These are phyloP conservation scores for Nematodospora valgi DNA, from an alignment of 805 yeast genomes.

Conservation along the genomic window DNA sequence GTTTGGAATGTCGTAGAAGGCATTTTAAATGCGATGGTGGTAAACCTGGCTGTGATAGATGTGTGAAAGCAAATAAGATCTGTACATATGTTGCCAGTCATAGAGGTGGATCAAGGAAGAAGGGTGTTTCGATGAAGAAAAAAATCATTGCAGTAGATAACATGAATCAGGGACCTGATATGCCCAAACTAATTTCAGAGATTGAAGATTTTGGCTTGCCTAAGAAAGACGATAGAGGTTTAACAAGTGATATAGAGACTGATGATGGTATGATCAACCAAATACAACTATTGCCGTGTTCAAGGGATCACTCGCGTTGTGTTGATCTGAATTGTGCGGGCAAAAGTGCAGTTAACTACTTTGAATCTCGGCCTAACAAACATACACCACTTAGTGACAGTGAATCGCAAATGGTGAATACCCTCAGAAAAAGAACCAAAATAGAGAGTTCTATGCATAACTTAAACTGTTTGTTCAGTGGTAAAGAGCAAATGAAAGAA, in stretches of 20 bases:
- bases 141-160: conserved; percentile 4
- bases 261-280: conserved; percentile 3
- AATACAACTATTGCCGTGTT: conserved; percentile 10
- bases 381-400: conserved; percentile 1
- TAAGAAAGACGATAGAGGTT: not conserved
- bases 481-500: conserved; percentile 6
- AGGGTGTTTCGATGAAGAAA: conserved; percentile 36
- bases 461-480: conserved; percentile 12
- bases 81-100: conserved; percentile 51
- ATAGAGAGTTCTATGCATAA: conserved; percentile 11
- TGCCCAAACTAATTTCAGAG: conserved; percentile 12
- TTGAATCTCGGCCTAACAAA: not conserved
- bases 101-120: conserved; percentile 52
- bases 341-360: conserved; percentile 10
- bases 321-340: conserved; percentile 11
- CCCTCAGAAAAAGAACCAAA: conserved; percentile 10
- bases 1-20: conserved; percentile 49
- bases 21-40: conserved; percentile 51
- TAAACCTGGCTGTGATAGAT: conserved; percentile 44
- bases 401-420: conserved; percentile 8
- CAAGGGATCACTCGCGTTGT: conserved; percentile 10
- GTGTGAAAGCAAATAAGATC: conserved; percentile 28
- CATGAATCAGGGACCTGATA: conserved; percentile 10
- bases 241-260: not conserved
- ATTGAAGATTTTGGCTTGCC: conserved; percentile 15